Evolutionary conservation across 176 grass and related monocot genomes (phyloP).

Genomic region (Eleusine indica): DNA sequence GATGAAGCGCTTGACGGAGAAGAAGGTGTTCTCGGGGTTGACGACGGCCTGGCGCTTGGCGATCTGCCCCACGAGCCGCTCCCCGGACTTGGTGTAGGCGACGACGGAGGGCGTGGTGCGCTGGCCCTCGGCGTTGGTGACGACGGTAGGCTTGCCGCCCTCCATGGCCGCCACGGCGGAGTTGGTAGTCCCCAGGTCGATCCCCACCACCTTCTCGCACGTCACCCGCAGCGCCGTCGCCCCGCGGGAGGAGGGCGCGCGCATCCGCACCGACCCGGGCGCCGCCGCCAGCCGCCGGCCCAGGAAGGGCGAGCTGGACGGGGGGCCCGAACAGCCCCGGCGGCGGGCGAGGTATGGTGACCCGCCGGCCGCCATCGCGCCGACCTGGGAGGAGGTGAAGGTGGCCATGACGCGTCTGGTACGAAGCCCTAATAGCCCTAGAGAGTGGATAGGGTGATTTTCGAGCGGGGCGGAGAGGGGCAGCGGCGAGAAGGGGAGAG

Average conservation of each 20-base stretch:
- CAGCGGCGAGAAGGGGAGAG: background rate
- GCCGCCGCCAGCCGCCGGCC: slow-evolving; percentile 36
- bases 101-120: slow-evolving; percentile 95
- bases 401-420: slow-evolving; percentile 42
- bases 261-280: slow-evolving; percentile 27
- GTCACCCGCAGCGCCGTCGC: slow-evolving; percentile 57
- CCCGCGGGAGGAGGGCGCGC: slow-evolving; percentile 35
- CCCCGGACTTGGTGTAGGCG: slow-evolving; percentile 85
- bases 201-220: slow-evolving; percentile 97
- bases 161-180: slow-evolving; percentile 98
- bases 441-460: background rate
- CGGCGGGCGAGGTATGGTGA: slow-evolving; percentile 61
- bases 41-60: slow-evolving; percentile 97
- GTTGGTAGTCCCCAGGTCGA: slow-evolving; percentile 96
- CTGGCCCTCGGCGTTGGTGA: slow-evolving; percentile 96
- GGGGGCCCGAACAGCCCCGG: slow-evolving; percentile 13
- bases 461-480: background rate
- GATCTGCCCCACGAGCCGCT: slow-evolving; percentile 89
- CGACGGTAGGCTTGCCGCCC: slow-evolving; percentile 94
- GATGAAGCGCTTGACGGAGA: slow-evolving; percentile 98
- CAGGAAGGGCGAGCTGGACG: slow-evolving; percentile 62
- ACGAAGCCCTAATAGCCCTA: slow-evolving; percentile 33
- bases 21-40: slow-evolving; percentile 99
- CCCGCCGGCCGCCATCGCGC: slow-evolving; percentile 45
- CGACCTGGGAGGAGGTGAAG: slow-evolving; percentile 53